Percentiles rank a stretch among this genome's conserved stretches.
Evolutionary conservation across 163 green algal species (phyloP).

Genomic region (Scenedesmus sp.): DNA sequence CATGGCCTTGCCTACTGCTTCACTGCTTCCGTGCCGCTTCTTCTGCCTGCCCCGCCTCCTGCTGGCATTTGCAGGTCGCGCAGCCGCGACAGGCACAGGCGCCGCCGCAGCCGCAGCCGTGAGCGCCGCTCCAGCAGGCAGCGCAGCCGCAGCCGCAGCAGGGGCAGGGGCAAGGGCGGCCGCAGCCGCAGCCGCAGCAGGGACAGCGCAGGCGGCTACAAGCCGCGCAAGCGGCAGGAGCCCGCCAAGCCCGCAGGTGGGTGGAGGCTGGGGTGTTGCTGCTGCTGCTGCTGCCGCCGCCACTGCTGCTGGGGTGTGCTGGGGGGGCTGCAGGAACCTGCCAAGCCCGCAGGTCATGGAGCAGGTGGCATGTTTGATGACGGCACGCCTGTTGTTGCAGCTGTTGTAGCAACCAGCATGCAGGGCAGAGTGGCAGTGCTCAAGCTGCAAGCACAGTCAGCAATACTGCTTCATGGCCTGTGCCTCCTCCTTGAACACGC

Average conservation of each 20-base stretch:
- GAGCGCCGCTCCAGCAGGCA: not conserved
- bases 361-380: too few relatives aligned
- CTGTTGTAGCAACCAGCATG: not conserved
- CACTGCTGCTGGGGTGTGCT: not conserved
- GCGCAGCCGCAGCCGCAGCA: slow-evolving; percentile 23
- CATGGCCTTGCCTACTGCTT: not conserved
- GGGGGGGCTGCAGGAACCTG: too few relatives aligned
- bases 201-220: slow-evolving; percentile 32
- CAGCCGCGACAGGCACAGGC: slow-evolving; percentile 15
- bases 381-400: too few relatives aligned
- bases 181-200: slow-evolving; percentile 28
- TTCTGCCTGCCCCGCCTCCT: too few relatives aligned
- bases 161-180: not conserved
- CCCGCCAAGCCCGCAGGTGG: not conserved
- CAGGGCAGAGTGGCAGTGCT: not conserved
- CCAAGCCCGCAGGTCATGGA: not conserved
- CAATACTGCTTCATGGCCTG: not conserved
- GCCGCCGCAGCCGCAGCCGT: slow-evolving; percentile 17
- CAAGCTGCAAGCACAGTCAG: not conserved
- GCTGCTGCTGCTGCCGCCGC: too few relatives aligned
- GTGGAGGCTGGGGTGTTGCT: not conserved
- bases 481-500: not conserved
- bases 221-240: slow-evolving; percentile 36
- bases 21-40: too few relatives aligned
- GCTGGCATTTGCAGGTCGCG: not conserved